A percentile compares a stretch with the other conserved stretches of the same genome.
phyloP scores from a whole-genome alignment of 495 filamentous ascomycete genomes.

The Xylaria flabelliformis region DNA sequence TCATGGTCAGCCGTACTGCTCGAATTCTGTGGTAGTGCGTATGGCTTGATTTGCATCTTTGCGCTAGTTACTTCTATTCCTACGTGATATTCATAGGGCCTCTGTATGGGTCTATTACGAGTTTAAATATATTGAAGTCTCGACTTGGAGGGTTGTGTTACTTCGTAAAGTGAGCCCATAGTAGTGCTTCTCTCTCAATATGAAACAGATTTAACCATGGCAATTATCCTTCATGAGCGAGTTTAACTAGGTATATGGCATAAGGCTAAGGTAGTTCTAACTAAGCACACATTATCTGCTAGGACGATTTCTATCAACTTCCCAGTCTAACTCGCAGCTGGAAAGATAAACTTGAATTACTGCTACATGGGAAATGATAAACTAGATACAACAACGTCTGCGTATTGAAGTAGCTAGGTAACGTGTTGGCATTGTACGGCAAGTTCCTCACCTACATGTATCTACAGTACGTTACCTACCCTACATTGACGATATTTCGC shows the following conservation, averaged over 20 bases:
- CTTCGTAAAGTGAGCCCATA: neutral
- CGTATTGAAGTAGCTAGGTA: neutral
- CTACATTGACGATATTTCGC: neutral
- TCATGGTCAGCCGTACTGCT: neutral
- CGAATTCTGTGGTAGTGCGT: neutral
- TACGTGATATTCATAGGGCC: neutral
- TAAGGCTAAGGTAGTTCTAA: no score
- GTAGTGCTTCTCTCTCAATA: neutral
- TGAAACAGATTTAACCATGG: neutral
- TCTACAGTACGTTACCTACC: neutral
- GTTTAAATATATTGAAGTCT: neutral
- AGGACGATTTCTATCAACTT: neutral
- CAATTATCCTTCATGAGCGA: neutral
- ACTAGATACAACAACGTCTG: neutral
- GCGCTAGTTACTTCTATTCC: neutral
- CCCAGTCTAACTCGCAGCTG: neutral
- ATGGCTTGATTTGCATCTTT: neutral
- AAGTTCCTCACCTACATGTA: neutral
- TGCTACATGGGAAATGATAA: neutral
- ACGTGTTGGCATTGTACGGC: neutral
- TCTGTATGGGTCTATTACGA: neutral
- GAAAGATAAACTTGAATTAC: neutral
- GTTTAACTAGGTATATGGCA: neutral
- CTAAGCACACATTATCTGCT: no score
- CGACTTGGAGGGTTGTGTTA: neutral